These are phyloP conservation scores for Russula abietina DNA, from an alignment of 768 basidiomycete genomes.

Conservation along the genomic window DNA sequence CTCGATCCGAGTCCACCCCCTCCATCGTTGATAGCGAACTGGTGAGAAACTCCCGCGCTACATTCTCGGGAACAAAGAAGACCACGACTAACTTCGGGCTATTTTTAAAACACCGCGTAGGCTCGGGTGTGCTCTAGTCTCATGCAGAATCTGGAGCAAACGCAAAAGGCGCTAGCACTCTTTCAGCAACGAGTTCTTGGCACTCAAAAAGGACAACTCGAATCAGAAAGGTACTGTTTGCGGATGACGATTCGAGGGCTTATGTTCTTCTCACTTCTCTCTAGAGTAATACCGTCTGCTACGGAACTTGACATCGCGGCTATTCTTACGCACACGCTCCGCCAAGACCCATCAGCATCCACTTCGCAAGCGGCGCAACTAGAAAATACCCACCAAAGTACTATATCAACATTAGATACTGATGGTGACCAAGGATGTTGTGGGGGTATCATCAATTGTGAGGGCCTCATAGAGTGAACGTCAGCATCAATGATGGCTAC, in stretches of 20 bases:
- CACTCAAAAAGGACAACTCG: background rate
- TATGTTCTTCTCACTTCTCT: background rate
- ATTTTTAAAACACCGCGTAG: background rate
- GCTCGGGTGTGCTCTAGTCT: constrained; percentile 16
- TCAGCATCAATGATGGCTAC: background rate
- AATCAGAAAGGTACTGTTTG: constrained; percentile 9
- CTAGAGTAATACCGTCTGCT: constrained; percentile 10
- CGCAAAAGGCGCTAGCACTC: constrained; percentile 8
- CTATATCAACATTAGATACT: background rate
- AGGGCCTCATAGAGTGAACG: constrained; percentile 3
- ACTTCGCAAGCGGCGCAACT: background rate
- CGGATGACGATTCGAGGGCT: background rate
- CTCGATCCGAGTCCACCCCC: constrained; percentile 13
- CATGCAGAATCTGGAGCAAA: constrained; percentile 18
- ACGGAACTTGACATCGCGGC: constrained; percentile 20
- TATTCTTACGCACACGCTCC: constrained; percentile 14
- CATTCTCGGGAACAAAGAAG: background rate
- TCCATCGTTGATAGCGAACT: constrained; percentile 4
- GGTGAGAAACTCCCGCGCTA: background rate
- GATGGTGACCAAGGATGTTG: constrained; percentile 5
- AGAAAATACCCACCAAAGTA: background rate
- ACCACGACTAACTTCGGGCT: background rate
- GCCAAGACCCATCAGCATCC: constrained; percentile 1
- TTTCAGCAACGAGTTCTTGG: constrained; percentile 9
- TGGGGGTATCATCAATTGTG: constrained; percentile 6